Conservation (phyloP, 2,329 filamentous ascomycete genomes). For the Scorias spongiosa region DNA sequence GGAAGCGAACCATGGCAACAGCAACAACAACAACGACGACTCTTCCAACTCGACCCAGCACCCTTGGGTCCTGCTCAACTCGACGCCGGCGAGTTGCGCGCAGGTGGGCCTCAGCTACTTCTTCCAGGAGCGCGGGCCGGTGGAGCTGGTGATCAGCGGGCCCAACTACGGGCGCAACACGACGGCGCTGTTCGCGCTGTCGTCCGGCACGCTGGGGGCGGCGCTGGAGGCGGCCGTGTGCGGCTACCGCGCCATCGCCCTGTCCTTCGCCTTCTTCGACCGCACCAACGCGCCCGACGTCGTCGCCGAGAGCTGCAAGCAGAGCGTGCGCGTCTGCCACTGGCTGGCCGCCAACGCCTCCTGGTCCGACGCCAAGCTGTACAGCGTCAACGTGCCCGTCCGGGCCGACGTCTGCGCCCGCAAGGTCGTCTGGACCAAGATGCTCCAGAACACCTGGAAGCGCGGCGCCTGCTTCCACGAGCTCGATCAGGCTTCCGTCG, state of each 20-base stretch:
- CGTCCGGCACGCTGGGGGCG: slow-evolving; percentile 33
- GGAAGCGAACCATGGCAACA: background rate
- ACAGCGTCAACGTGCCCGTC: slow-evolving; percentile 80
- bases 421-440: slow-evolving; percentile 67
- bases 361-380: slow-evolving; percentile 47
- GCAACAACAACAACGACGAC: slow-evolving; percentile 11
- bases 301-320: slow-evolving; percentile 59
- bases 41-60: slow-evolving; percentile 11
- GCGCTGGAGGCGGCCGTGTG: slow-evolving; percentile 35
- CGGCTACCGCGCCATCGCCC: slow-evolving; percentile 49
- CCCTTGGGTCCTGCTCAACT: slow-evolving; percentile 36
- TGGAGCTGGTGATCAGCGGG: slow-evolving; percentile 34
- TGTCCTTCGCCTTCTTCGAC: slow-evolving; percentile 83
- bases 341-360: slow-evolving; percentile 62
- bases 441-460: slow-evolving; percentile 84
- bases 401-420: slow-evolving; percentile 53
- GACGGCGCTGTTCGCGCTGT: slow-evolving; percentile 34
- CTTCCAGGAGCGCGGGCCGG: slow-evolving; percentile 27
- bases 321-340: slow-evolving; percentile 65
- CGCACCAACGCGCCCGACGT: slow-evolving; percentile 69
- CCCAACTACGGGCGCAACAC: slow-evolving; percentile 38
- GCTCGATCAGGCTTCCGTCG: slow-evolving; percentile 45
- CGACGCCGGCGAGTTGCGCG: slow-evolving; percentile 34
- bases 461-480: slow-evolving; percentile 77
- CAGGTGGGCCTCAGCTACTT: slow-evolving; percentile 36